Evolutionary conservation across 345 rosid genomes (phyloP).

Genomic region (Lepidium africanum): DNA sequence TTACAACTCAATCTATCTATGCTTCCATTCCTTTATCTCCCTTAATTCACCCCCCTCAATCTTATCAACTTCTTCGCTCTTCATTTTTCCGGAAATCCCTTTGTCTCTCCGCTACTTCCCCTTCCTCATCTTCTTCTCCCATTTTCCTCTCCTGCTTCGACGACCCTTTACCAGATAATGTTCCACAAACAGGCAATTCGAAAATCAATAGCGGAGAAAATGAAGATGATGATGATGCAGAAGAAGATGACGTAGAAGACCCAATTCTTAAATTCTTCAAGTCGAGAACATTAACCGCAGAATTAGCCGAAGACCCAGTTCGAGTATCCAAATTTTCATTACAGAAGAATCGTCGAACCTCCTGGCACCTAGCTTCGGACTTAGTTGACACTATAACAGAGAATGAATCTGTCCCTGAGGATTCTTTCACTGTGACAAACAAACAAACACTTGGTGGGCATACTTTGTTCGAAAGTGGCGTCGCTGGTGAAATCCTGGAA

Average conservation of each 20-base stretch:
- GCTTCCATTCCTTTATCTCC: background rate
- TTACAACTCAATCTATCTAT: conserved; percentile 1
- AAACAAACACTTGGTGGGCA: conserved; percentile 21
- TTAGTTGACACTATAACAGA: conserved; percentile 26
- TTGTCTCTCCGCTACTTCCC: conserved; percentile 32
- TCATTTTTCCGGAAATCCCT: conserved; percentile 11
- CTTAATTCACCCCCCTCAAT: background rate
- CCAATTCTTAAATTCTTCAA: conserved; percentile 65
- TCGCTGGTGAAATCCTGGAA: conserved; percentile 42
- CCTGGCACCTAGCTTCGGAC: conserved; percentile 55
- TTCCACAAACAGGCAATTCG: background rate
- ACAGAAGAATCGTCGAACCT: conserved; percentile 58
- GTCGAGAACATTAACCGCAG: conserved; percentile 31
- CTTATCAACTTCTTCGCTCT: conserved; percentile 14
- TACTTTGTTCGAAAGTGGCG: background rate
- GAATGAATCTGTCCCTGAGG: background rate
- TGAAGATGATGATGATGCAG: background rate
- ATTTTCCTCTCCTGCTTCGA: conserved; percentile 59
- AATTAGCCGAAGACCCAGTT: conserved; percentile 38
- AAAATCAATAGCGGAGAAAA: background rate
- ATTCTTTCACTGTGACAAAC: background rate
- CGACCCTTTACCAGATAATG: conserved; percentile 14
- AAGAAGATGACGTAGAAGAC: conserved; percentile 33
- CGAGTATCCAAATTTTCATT: conserved; percentile 43
- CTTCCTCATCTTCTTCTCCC: conserved; percentile 29